Evolutionary conservation across 257 asterid genomes (phyloP).

Genomic region (Prunella vulgaris): DNA sequence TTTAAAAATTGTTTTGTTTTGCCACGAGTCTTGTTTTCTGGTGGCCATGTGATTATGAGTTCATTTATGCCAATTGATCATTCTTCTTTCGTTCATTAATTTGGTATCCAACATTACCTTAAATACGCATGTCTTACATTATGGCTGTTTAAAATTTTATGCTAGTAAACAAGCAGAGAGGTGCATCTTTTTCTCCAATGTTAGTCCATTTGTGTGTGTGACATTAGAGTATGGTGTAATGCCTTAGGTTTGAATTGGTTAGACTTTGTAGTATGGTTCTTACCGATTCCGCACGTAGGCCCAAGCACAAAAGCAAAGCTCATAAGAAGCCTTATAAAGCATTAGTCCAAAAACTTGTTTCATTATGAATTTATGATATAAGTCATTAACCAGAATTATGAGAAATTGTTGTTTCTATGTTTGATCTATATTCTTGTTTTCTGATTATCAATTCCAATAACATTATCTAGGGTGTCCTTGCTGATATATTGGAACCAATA

Average conservation of each 20-base stretch:
- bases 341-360: too few species aligned
- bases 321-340: too few species aligned
- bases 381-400: background rate
- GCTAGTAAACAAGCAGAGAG: background rate
- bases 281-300: too few species aligned
- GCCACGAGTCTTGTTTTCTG: background rate
- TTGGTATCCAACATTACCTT: background rate
- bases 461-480: conserved; percentile 80
- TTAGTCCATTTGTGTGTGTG: background rate
- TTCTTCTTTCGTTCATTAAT: background rate
- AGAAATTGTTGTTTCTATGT: background rate
- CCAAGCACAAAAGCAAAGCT: too few species aligned
- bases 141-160: background rate
- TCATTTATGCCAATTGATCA: background rate
- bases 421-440: background rate
- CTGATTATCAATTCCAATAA: conserved; percentile 4
- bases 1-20: background rate
- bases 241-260: too few species aligned
- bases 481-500: conserved; percentile 96
- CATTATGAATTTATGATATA: background rate
- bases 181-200: background rate
- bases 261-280: too few species aligned
- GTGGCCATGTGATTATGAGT: background rate
- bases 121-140: background rate
- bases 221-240: too few species aligned